Base-by-base conservation (phyloP, 331 rosid species). In the Dryas integrifolia region DNA sequence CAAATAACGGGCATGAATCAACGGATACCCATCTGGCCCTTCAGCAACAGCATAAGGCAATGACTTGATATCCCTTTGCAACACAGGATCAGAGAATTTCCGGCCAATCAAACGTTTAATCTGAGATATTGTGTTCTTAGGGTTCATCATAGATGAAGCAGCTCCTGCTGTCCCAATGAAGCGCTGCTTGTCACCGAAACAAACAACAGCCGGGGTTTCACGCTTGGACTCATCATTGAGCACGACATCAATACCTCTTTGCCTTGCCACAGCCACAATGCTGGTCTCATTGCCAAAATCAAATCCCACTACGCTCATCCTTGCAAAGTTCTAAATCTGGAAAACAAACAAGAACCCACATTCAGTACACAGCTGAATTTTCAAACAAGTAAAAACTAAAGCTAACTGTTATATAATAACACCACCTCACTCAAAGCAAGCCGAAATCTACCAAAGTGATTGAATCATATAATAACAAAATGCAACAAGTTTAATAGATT, bases 221-320 rank as follows among this genome's bases (percentile, higher is more conserved):
- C 97, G 96, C 58, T 94, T 94, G 55, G 98, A 94, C 80, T 91
- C 98, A 67, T 94, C 98, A 39, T 94, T 94, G 68, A 94, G 96
- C 59, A 94, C 96, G 21, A 94, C 97, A 80, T 91, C 98, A 44
- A 94, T 91, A 57, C 97, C 98, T 45, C 97, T 88, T 78, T 91
- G 98, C 83, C 97, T 89, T 4, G 96, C 98, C 57, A 94, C 97
- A 2, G 97, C 98, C 40, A 94, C 97, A 77, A 94, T 89, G 88
- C 98, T 76, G 78, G 96, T 94, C 85, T 94, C 97, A 6, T 91
- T 94, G 55, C 98, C 98, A 8, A 94, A 83, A 83, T 94, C 98
- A 83, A 94, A 94, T 51, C 98, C 98, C 3, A 94, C 98, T 70
- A 94, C 96, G 24, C 98, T 94, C 98, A 94, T 94, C 71, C 83